These are phyloP conservation scores for Porphyrellus sp. DNA, from an alignment of 1,284 basidiomycete genomes.

Conservation along the genomic window DNA sequence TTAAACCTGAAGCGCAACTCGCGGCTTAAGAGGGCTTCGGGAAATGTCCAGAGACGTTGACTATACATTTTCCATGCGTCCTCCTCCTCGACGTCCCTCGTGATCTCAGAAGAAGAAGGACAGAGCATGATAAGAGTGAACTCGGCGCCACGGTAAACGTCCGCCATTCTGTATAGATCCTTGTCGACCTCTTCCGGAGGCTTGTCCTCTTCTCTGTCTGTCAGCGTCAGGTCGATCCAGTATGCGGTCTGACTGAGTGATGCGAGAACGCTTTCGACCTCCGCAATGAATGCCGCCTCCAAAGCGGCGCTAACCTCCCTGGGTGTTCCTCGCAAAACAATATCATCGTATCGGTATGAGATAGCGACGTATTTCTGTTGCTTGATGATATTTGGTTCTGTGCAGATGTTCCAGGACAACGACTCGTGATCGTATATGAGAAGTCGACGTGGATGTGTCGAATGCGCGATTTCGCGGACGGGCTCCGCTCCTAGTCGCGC, in stretches of 20 bases:
- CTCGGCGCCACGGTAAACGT: slow-evolving; percentile 24
- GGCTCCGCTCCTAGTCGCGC: slow-evolving; percentile 6
- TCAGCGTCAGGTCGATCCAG: slow-evolving; percentile 25
- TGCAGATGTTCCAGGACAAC: slow-evolving; percentile 5
- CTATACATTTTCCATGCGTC: slow-evolving; percentile 21
- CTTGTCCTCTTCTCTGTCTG: not conserved
- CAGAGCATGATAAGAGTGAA: slow-evolving; percentile 29
- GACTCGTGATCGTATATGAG: slow-evolving; percentile 14
- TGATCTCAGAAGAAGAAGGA: not conserved
- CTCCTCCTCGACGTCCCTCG: too few species aligned
- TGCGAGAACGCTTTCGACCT: slow-evolving; percentile 7
- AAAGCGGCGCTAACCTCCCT: not conserved
- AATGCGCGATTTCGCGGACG: slow-evolving; percentile 17
- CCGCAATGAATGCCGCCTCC: slow-evolving; percentile 4
- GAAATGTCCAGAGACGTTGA: slow-evolving; percentile 32
- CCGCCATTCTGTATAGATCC: slow-evolving; percentile 31
- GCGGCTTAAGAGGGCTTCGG: slow-evolving; percentile 23
- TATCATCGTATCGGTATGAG: slow-evolving; percentile 21
- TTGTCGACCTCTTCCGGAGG: slow-evolving; percentile 7
- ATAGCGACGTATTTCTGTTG: slow-evolving; percentile 22
- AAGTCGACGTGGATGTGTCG: slow-evolving; percentile 21
- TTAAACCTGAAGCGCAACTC: slow-evolving; percentile 20
- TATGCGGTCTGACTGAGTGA: slow-evolving; percentile 21
- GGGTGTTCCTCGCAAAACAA: not conserved
- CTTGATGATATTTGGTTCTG: slow-evolving; percentile 8